Base-by-base conservation (phyloP, 441 rosid species). In the Erodium trifolium region DNA sequence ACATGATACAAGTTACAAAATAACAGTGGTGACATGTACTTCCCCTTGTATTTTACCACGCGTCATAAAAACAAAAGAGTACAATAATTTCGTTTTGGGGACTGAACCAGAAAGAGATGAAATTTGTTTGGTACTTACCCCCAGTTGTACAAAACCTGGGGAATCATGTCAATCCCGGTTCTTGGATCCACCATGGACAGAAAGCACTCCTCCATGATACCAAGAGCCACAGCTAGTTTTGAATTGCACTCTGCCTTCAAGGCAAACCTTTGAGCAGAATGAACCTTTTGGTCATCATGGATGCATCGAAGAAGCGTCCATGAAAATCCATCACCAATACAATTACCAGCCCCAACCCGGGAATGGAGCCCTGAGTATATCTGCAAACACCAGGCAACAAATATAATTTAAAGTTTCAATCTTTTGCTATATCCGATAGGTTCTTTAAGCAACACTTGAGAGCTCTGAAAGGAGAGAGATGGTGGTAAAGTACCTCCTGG, bases 141-240 rank as follows among this genome's bases (percentile, higher is more conserved):
- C 97, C 97, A 87, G 78, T 87, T 91, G 81, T 90, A 94, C 57
- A 94, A 71, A 82, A 84, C 86, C 71, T 91, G 97, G 68, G 97
- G 96, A 82, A 94, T 83, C 99, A 94, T 91, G 80, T 90, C 85
- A 75, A 94, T 82, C 79, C 99, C 99, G 10, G 99, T 94, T 79
- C 96, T 88, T 68, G 93, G 82, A 83, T 94, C 99, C 70, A 94
- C 82, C 99, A 94, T 94, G 45, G 99, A 81, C 78, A 80, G 88
- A 86, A 94, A 94, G 78, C 96, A 86, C 78, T 91, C 99, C 81
- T 94, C 99, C 96, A 94, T 84, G 59, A 94, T 84, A 55, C 96
- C 83, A 76, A 94, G 89, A 74, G 93, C 90, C 74, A 94, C 96
- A 55, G 90, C 97, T 78, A 94, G 79, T 71, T 91, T 94, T 35